Conservation (phyloP, 768 basidiomycete species). For the Daedaleopsis sinensis region DNA sequence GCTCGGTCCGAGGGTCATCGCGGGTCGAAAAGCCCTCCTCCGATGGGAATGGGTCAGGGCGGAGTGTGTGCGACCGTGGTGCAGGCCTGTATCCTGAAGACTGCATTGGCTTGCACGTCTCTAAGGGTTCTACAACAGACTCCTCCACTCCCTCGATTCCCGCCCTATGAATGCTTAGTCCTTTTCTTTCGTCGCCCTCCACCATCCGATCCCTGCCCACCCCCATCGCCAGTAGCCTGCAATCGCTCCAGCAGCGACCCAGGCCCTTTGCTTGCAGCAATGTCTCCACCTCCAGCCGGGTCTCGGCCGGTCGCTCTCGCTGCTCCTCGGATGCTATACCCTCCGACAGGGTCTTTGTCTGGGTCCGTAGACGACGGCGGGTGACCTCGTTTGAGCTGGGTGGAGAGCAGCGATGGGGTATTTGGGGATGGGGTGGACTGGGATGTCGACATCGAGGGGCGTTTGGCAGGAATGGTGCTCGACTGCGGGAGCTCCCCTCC, state of each 20-base stretch:
- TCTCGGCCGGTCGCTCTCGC: slow-evolving; percentile 33
- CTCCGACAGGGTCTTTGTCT: slow-evolving; percentile 42
- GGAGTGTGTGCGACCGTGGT: too few species aligned
- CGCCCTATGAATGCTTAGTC: neutral
- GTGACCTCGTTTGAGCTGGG: slow-evolving; percentile 20
- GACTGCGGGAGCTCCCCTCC: neutral
- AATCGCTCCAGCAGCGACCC: slow-evolving; percentile 15
- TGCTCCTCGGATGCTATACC: slow-evolving; percentile 59
- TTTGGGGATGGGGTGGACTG: neutral
- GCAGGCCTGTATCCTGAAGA: too few species aligned
- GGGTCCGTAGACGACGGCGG: slow-evolving; percentile 29
- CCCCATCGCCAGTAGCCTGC: slow-evolving; percentile 3
- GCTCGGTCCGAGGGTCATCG: neutral
- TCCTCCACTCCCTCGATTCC: too few species aligned
- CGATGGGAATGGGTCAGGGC: neutral
- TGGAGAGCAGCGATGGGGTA: neutral
- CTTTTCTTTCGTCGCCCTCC: slow-evolving; percentile 8
- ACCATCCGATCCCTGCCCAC: slow-evolving; percentile 1
- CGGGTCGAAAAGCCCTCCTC: neutral
- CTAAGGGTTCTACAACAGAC: too few species aligned
- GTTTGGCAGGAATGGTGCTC: slow-evolving; percentile 7
- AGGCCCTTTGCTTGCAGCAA: neutral
- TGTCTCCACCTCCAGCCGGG: slow-evolving; percentile 3
- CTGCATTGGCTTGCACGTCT: too few species aligned
- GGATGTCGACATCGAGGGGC: slow-evolving; percentile 2